Conservation (phyloP, 768 basidiomycete species). For the Serendipita sp. region DNA sequence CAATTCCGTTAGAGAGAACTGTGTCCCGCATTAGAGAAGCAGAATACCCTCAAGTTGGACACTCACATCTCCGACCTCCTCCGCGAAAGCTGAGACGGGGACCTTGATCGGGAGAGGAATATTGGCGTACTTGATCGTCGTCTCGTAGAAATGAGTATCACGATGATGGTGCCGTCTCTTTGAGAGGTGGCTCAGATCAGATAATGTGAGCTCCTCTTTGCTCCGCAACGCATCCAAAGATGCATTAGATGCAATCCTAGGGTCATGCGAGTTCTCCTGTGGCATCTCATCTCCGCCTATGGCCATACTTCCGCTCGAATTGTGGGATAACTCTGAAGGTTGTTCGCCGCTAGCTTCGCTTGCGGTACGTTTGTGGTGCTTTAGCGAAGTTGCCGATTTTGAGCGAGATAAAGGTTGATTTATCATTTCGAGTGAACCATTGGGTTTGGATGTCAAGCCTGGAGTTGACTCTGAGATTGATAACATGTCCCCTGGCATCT, state of each 20-base stretch:
- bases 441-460: background rate
- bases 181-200: constrained; percentile 27
- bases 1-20: constrained; percentile 89
- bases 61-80: constrained; percentile 92
- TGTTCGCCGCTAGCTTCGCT: background rate
- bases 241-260: background rate
- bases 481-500: background rate
- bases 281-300: constrained; percentile 70
- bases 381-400: background rate
- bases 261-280: constrained; percentile 20
- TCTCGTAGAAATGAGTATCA: constrained; percentile 92
- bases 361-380: background rate
- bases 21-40: background rate
- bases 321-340: background rate
- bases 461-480: background rate
- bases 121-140: constrained; percentile 67
- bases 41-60: constrained; percentile 1
- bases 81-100: constrained; percentile 75
- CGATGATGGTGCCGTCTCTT: constrained; percentile 14
- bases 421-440: background rate
- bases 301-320: constrained; percentile 53
- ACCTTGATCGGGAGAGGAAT: constrained; percentile 64
- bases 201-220: constrained; percentile 57
- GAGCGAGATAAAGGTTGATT: background rate
- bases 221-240: constrained; percentile 35